Percentiles rank a stretch among this genome's conserved stretches.
These are phyloP conservation scores for Colletotrichum sp. DNA, from an alignment of 2,329 filamentous ascomycete species.

Conservation along the genomic window DNA sequence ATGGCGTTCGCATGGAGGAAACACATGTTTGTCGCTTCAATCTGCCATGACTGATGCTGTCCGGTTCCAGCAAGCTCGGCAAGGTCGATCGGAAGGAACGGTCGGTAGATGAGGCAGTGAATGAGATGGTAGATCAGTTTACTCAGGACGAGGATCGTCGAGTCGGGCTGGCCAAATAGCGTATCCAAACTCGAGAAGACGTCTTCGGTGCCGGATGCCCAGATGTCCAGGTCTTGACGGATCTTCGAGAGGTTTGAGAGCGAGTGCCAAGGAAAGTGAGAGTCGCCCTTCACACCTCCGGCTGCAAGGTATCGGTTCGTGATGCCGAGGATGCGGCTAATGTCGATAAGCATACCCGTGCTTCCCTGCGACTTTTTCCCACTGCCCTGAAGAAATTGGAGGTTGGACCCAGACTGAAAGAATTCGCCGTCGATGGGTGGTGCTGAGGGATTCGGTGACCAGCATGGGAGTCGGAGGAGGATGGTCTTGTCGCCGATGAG, in stretches of 20 bases:
- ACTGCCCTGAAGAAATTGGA: slow-evolving; percentile 72
- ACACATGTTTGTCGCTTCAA: slow-evolving; percentile 87
- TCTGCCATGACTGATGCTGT: slow-evolving; percentile 91
- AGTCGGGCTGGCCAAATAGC: slow-evolving; percentile 79
- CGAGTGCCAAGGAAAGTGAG: slow-evolving; percentile 90
- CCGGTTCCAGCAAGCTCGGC: slow-evolving; percentile 79
- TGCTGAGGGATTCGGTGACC: slow-evolving; percentile 66
- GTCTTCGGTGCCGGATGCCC: slow-evolving; percentile 82
- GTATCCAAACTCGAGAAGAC: slow-evolving; percentile 77
- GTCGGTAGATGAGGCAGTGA: slow-evolving; percentile 85
- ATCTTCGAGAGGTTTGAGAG: slow-evolving; percentile 87
- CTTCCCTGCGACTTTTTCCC: slow-evolving; percentile 77
- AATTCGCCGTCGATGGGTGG: slow-evolving; percentile 77
- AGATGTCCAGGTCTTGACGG: slow-evolving; percentile 81
- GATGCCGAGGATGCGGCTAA: slow-evolving; percentile 79
- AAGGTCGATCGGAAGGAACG: slow-evolving; percentile 84
- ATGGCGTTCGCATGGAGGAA: slow-evolving; percentile 88
- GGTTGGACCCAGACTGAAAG: slow-evolving; percentile 79
- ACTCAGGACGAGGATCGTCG: slow-evolving; percentile 79
- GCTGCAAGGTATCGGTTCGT: slow-evolving; percentile 85
- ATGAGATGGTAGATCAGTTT: slow-evolving; percentile 88
- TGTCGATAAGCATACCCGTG: slow-evolving; percentile 83
- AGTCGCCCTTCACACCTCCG: slow-evolving; percentile 86
- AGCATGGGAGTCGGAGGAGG: slow-evolving; percentile 75
- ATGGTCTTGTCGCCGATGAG: slow-evolving; percentile 80